Evolutionary conservation across 257 asterid genomes (phyloP).

Genomic region (Gentiana macrophylla): DNA sequence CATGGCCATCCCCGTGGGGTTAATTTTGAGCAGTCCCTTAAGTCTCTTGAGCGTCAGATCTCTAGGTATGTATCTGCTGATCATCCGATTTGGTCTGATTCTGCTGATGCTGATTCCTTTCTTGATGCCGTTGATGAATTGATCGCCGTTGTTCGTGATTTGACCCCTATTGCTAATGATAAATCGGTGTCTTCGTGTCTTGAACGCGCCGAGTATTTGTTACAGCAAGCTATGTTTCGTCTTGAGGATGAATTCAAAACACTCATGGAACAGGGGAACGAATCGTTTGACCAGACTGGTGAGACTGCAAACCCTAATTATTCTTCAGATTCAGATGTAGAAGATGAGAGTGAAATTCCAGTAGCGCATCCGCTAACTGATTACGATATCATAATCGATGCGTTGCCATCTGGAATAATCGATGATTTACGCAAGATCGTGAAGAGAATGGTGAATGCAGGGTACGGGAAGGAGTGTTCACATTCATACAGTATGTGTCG

Average conservation of each 20-base stretch:
- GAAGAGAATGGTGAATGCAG: slow-evolving; percentile 92
- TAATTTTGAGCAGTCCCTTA: slow-evolving; percentile 46
- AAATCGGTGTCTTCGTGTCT: slow-evolving; percentile 59
- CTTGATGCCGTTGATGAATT: slow-evolving; percentile 56
- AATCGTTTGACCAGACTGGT: slow-evolving; percentile 44
- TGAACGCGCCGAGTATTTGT: slow-evolving; percentile 83
- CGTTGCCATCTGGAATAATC: slow-evolving; percentile 66
- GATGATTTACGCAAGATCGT: slow-evolving; percentile 72
- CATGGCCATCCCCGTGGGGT: slow-evolving; percentile 16
- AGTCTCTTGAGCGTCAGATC: slow-evolving; percentile 75
- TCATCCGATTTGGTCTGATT: slow-evolving; percentile 56
- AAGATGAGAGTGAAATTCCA: slow-evolving; percentile 53
- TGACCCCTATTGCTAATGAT: slow-evolving; percentile 62
- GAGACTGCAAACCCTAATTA: slow-evolving; percentile 27
- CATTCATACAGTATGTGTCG: slow-evolving; percentile 80
- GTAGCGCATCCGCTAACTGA: slow-evolving; percentile 75
- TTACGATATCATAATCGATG: slow-evolving; percentile 72
- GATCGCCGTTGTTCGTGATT: slow-evolving; percentile 43
- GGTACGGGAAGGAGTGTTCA: slow-evolving; percentile 75
- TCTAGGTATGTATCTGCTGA: slow-evolving; percentile 40
- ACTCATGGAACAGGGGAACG: slow-evolving; percentile 64
- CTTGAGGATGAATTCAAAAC: slow-evolving; percentile 70
- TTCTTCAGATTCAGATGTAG: slow-evolving; percentile 54
- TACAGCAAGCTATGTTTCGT: slow-evolving; percentile 86
- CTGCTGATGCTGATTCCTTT: slow-evolving; percentile 49